Evolutionary conservation across 805 yeast species (phyloP).

Genomic region (Deakozyma indianensis): DNA sequence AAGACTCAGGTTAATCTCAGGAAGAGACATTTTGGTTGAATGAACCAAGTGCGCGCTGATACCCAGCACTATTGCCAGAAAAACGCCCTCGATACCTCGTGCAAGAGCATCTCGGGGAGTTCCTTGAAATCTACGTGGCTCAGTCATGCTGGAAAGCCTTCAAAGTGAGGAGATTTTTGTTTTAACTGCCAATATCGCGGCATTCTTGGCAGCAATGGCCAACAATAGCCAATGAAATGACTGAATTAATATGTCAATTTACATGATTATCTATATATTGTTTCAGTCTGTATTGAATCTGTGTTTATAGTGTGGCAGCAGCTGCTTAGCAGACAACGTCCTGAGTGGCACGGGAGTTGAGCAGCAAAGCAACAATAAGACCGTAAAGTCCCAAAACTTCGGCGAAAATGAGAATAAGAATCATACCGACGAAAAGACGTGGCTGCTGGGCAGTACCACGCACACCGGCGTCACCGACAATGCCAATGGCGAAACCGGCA

Average conservation of each 20-base stretch:
- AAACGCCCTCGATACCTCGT: neutral
- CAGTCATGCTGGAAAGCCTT: neutral
- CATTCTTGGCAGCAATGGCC: too few relatives aligned
- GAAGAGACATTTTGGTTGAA: neutral
- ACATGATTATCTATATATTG: neutral
- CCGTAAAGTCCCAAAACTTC: constrained; percentile 98
- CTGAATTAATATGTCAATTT: neutral
- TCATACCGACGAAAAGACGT: constrained; percentile 96
- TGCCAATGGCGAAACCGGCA: constrained; percentile 98
- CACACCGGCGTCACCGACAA: constrained; percentile 99
- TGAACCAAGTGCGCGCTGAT: neutral
- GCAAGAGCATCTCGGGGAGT: neutral
- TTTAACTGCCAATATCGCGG: too few relatives aligned
- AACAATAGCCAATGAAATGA: too few relatives aligned
- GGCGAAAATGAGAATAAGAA: constrained; percentile 94
- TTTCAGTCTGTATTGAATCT: neutral
- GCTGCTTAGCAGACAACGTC: constrained; percentile 63
- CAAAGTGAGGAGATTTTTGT: too few relatives aligned
- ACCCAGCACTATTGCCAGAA: neutral
- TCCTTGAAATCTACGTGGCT: neutral
- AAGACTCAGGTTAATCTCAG: neutral
- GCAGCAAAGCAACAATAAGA: constrained; percentile 90
- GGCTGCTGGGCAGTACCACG: constrained; percentile 98
- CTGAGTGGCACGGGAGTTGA: constrained; percentile 95
- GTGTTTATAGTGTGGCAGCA: neutral